Evolutionary conservation across 805 yeast species (phyloP).

Genomic region (Myxozyma neotropica): DNA sequence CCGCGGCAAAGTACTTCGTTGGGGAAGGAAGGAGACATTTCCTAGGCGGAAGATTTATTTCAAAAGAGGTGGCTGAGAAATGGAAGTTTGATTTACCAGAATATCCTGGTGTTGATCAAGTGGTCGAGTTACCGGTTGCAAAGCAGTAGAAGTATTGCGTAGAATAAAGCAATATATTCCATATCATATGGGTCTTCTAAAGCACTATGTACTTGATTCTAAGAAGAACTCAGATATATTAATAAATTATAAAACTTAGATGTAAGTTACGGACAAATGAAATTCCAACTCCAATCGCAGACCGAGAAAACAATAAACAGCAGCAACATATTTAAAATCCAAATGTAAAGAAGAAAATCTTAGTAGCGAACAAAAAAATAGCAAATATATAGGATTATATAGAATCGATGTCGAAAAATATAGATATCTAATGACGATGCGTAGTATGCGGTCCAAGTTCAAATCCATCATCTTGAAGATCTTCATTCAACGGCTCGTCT

Average conservation of each 20-base stretch:
- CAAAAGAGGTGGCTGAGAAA: constrained; percentile 63
- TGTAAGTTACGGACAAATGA: background rate
- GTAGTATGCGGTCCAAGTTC: background rate
- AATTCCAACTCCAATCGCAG: too few species aligned
- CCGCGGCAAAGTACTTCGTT: constrained; percentile 63
- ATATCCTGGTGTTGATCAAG: constrained; percentile 62
- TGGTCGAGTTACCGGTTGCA: constrained; percentile 23
- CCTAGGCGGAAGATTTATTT: constrained; percentile 88
- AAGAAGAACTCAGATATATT: too few species aligned
- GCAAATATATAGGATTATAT: too few species aligned
- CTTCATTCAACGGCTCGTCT: constrained; percentile 9
- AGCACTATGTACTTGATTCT: too few species aligned
- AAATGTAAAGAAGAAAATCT: background rate
- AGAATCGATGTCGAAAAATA: background rate
- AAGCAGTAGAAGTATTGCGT: background rate
- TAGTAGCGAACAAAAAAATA: background rate
- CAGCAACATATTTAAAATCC: background rate
- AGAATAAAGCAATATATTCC: background rate
- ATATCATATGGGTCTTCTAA: too few species aligned
- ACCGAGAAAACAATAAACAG: background rate
- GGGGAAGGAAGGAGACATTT: constrained; percentile 56
- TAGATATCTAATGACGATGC: background rate
- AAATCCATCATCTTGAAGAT: constrained; percentile 9
- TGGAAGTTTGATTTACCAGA: constrained; percentile 70
- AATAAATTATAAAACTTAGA: too few species aligned